These are phyloP conservation scores for Danielia reshetovae DNA, from an alignment of 805 yeast genomes.

Conservation along the genomic window DNA sequence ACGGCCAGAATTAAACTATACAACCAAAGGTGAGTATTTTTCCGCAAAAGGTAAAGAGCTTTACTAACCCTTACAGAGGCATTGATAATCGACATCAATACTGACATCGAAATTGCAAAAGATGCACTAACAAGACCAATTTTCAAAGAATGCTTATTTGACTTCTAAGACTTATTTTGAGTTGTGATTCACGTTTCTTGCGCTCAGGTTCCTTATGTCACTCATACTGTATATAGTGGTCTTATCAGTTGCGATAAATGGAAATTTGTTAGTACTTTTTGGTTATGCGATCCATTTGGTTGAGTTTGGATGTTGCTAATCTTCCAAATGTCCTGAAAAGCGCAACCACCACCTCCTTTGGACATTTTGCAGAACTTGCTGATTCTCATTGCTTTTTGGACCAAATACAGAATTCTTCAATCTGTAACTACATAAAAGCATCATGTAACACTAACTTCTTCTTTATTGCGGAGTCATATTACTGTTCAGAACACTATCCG, in stretches of 20 bases:
- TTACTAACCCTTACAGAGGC: conserved; percentile 52
- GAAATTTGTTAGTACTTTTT: too few species aligned
- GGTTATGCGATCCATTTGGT: too few species aligned
- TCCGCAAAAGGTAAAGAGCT: conserved; percentile 1
- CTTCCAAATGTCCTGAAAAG: too few species aligned
- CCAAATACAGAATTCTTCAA: neutral
- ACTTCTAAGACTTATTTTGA: too few species aligned
- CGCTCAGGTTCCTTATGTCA: too few species aligned
- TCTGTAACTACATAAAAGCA: conserved; percentile 16
- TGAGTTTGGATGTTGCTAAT: too few species aligned
- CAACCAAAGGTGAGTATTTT: conserved; percentile 47
- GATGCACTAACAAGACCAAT: conserved; percentile 34
- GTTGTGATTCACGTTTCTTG: too few species aligned
- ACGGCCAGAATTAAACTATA: conserved; percentile 85
- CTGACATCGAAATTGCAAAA: conserved; percentile 69
- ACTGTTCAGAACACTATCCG: conserved; percentile 22
- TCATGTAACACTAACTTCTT: conserved; percentile 24
- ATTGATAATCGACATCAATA: conserved; percentile 74
- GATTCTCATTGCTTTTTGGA: neutral
- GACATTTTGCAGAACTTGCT: too few species aligned
- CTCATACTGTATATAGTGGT: too few species aligned
- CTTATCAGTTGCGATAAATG: too few species aligned
- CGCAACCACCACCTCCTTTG: too few species aligned
- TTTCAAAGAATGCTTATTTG: too few species aligned
- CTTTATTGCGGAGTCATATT: conserved; percentile 24